Base-by-base conservation (phyloP, 305 asterid genomes). In the Rubia tinctorum region DNA sequence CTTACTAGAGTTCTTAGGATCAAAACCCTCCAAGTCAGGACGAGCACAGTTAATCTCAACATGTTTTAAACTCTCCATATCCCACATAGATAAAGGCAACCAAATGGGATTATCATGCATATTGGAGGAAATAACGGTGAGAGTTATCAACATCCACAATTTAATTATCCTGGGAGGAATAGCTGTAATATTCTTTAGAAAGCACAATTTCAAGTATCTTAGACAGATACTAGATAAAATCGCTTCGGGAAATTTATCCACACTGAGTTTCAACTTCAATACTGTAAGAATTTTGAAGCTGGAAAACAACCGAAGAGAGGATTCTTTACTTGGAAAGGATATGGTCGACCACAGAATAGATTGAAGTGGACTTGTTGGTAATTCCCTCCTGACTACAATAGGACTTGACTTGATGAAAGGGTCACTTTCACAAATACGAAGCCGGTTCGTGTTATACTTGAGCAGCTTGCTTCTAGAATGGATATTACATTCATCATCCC, bases 41-140 rank as follows among this genome's bases (percentile, higher is more conserved):
- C n/a, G 0, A 25, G 40, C 7, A 25, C 5, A 1, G 2, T 0
- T 11, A 3, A 66, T 1, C 0, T 66, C 12, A 2, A 66, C 53
- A 40, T 66, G 17, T 9, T 51, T 39, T 12, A 12, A 44, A 5
- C 49, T 44, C 5, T 44, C 5, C 13, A 44, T 4, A 3, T 7
- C 8, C 25, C 49, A 55, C 5, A 44, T 10, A 82, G 79, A 0
- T 61, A 82, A 0, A 8, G 71, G 61, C 37, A 63, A 34, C 5
- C 10, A 1, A 5, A 0, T 5, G 17, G 0, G 1, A 3, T 0
- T 4, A 30, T 66, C 39, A 30, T 7, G 42, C 5, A 66, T 4
- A 17, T 37, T 18, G 2, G 51, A n/a, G n/a, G n/a, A n/a, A n/a
- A n/a, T n/a, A n/a, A n/a, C n/a, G n/a, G n/a, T n/a, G n/a, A n/a